Evolutionary conservation across 441 rosid genomes (phyloP), one percentile per base, ranked within the genome.

Genomic region (Corymbia citriodora): DNA sequence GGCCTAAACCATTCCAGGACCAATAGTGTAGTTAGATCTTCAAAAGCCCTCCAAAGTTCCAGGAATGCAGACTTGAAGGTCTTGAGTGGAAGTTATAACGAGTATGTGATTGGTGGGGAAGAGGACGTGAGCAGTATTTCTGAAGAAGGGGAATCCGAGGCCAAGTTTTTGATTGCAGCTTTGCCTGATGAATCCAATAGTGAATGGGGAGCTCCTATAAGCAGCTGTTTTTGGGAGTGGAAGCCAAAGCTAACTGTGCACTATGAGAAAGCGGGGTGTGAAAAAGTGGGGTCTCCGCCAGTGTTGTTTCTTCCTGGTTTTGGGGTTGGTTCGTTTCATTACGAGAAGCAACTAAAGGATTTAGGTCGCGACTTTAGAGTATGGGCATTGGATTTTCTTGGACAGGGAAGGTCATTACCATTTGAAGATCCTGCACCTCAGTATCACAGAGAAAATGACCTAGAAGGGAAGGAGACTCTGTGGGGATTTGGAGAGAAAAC

Each of bases 291-390:
- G 70, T 96, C 98, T 85, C 98, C 99, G 10, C 90, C 97, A 0
- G 93, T 98, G 79, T 90, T 98, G 90, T 96, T 97, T 92, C 99
- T 98, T 92, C 99, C 99, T 52, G 99, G 99, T 89, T 98, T 98
- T 91, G 99, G 99, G 85, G 98, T 96, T 87, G 99, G 99, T 93
- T 95, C 99, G 10, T 98, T 98, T 92, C 99, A 98, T 92, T 97
- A 95, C 49, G 98, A 96, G 94, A 98, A 96, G 94, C 99, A 98
- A 91, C 93, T 98, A 87, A 95, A 92, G 91, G 99, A 96, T 94
- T 94, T 98, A 55, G 99, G 99, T 18, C 95, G 97, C 68, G 98
- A 97, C 88, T 95, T 93, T 91, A 91, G 99, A 94, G 99, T 96
- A 33, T 97, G 98, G 98, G 98, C 99, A 23, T 93, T 96, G 88